Evolutionary conservation across 2,329 filamentous ascomycete species (phyloP).

Genomic region (Iodosphaeria phyllophila): DNA sequence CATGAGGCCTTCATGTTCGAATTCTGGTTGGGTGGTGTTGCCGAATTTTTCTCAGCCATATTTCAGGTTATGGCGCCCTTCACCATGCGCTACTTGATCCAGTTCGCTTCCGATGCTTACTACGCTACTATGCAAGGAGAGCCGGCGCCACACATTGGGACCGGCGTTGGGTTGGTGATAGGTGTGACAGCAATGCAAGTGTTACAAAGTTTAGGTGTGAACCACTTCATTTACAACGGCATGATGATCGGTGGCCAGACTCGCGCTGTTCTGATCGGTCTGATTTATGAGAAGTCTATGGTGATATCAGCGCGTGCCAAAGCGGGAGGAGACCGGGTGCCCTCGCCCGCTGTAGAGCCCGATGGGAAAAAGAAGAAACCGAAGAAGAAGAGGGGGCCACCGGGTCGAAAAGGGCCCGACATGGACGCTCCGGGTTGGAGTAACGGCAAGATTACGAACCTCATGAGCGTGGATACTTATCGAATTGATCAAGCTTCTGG

Average conservation of each 20-base stretch:
- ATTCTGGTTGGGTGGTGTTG: constrained; percentile 69
- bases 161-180: constrained; percentile 66
- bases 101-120: constrained; percentile 68
- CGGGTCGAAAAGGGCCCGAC: no score
- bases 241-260: constrained; percentile 82
- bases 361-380: constrained; percentile 19
- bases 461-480: constrained; percentile 94
- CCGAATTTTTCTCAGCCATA: constrained; percentile 53
- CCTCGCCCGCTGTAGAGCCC: constrained; percentile 20
- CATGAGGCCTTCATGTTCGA: constrained; percentile 76
- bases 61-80: constrained; percentile 74
- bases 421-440: constrained; percentile 68
- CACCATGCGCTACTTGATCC: constrained; percentile 68
- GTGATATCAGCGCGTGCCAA: constrained; percentile 72
- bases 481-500: constrained; percentile 77
- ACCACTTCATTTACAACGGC: constrained; percentile 83
- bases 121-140: constrained; percentile 30
- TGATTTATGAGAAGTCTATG: constrained; percentile 89
- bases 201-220: constrained; percentile 59
- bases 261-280: constrained; percentile 62
- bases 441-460: constrained; percentile 76
- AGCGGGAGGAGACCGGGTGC: constrained; percentile 50
- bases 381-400: constrained; percentile 19
- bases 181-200: constrained; percentile 78
- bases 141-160: constrained; percentile 48